Evolutionary conservation across 1,139 yeast genomes (phyloP).

Genomic region (Saccharomyces uvarum): DNA sequence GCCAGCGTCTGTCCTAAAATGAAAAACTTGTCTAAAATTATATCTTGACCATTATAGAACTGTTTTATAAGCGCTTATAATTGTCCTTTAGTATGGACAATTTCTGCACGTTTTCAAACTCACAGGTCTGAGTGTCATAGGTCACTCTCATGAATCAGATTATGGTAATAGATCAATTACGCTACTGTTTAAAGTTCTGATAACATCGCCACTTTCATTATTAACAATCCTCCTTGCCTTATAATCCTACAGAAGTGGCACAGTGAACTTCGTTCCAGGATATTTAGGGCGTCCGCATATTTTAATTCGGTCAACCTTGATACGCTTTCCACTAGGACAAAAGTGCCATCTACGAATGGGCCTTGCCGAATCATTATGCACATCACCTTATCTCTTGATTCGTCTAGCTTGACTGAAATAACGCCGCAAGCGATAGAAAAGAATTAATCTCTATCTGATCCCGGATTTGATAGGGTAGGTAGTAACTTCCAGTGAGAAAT

Average conservation of each 20-base stretch:
- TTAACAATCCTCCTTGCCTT: conserved; percentile 12
- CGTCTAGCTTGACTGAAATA: not conserved
- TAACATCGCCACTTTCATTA: conserved; percentile 12
- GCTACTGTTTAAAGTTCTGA: conserved; percentile 9
- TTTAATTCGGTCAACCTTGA: conserved; percentile 7
- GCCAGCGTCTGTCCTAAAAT: not conserved
- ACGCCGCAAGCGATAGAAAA: not conserved
- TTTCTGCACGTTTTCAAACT: not conserved
- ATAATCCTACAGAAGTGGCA: conserved; percentile 13
- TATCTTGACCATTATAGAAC: not conserved
- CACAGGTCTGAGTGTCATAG: not conserved
- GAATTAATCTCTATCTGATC: not conserved
- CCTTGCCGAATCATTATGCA: conserved; percentile 7
- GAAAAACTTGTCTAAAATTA: not conserved
- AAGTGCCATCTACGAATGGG: conserved; percentile 11
- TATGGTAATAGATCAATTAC: conserved; percentile 9
- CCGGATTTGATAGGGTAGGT: not conserved
- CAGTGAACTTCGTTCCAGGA: conserved; percentile 7
- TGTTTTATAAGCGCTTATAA: not conserved
- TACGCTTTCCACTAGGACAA: conserved; percentile 8
- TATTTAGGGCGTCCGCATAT: conserved; percentile 7
- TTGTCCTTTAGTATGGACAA: not conserved
- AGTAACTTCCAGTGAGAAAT: not conserved
- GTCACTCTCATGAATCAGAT: conserved; percentile 4
- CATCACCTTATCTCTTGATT: conserved; percentile 2